Evolutionary conservation across 2,329 filamentous ascomycete species (phyloP), one percentile per base, ranked within the genome.

Genomic region (Pseudocercospora fuligena): DNA sequence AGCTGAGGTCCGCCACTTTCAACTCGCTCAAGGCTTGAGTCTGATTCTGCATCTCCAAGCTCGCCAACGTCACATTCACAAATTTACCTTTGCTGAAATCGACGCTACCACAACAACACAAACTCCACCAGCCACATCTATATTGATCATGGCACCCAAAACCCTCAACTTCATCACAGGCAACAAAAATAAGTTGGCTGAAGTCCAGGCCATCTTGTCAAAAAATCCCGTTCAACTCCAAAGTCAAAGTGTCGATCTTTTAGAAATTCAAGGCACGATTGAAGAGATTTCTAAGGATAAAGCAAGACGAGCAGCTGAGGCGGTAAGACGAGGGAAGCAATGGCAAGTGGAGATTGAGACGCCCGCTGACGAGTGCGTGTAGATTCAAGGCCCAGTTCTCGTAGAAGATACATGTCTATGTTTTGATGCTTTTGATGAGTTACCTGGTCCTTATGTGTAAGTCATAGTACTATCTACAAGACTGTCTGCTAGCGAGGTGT

Each of bases 381-480:
- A 96, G 93, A 81, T 95, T 57, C 84, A 90, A 74, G 93, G 93
- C 0, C 94, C 96, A 3, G 95, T 97, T 8, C 85, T 99, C 46
- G 94, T 97, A 11, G 95, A 99, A 81, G 95, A 99, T 80, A 99
- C 95, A 16, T 93, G 93, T 72, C 85, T 99, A 58, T 96, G 93
- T 83, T 99, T 97, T 78, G 90, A 92, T 76, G 94, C 94, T 21
- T 86, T 97, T 68, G 89, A 92, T 66, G 94, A 93, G n/a, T 85
- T 99, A 31, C 95, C 95, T 1, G 95, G 95, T 1, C 93, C 94
- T 47, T 99, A 99, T 79, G 97, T 99, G 94, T 97, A 85, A 73
- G 88, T 81, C 47, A 29, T 9, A 25, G 19, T 14, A 19, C 51
- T 56, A 56, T 56, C 51, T 56, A 56, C 11, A 5, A 12, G 27